Evolutionary conservation across 2,329 filamentous ascomycete genomes (phyloP).

Genomic region (Pyrenophora tritici-repentis): DNA sequence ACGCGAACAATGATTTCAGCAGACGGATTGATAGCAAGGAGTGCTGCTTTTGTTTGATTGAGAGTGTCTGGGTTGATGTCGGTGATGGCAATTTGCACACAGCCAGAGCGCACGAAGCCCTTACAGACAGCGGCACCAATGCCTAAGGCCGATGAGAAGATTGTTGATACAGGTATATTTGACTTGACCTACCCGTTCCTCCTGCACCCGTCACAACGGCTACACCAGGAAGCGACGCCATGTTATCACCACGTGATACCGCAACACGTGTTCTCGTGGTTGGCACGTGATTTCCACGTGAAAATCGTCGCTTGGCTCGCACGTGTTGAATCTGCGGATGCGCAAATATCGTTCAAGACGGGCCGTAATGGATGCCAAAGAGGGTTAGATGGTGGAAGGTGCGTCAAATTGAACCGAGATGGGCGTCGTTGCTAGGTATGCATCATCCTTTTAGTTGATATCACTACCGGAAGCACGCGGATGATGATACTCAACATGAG

Average conservation of each 20-base stretch:
- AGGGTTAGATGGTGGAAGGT: too few relatives aligned
- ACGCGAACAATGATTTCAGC: slow-evolving; percentile 46
- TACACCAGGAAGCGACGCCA: slow-evolving; percentile 33
- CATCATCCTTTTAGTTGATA: too few relatives aligned
- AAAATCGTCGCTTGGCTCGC: too few relatives aligned
- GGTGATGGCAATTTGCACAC: slow-evolving; percentile 59
- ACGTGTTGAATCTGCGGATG: neutral
- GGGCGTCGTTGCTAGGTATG: too few relatives aligned
- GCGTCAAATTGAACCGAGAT: too few relatives aligned
- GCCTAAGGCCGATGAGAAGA: slow-evolving; percentile 45
- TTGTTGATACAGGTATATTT: neutral
- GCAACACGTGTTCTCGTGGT: neutral
- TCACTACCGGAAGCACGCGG: too few relatives aligned
- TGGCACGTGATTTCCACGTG: too few relatives aligned
- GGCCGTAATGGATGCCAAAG: too few relatives aligned
- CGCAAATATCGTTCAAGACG: too few relatives aligned
- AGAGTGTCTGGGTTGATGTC: slow-evolving; percentile 54
- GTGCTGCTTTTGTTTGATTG: slow-evolving; percentile 40
- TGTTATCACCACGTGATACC: neutral
- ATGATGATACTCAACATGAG: too few relatives aligned
- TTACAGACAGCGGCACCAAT: slow-evolving; percentile 60
- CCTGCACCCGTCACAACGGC: slow-evolving; percentile 44
- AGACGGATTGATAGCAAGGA: slow-evolving; percentile 24
- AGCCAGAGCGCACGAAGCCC: slow-evolving; percentile 58
- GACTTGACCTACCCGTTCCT: slow-evolving; percentile 34